Percentiles rank a stretch among this genome's conserved stretches.
phyloP scores from a whole-genome alignment of 805 yeast species.

The Ogataea sp. region DNA sequence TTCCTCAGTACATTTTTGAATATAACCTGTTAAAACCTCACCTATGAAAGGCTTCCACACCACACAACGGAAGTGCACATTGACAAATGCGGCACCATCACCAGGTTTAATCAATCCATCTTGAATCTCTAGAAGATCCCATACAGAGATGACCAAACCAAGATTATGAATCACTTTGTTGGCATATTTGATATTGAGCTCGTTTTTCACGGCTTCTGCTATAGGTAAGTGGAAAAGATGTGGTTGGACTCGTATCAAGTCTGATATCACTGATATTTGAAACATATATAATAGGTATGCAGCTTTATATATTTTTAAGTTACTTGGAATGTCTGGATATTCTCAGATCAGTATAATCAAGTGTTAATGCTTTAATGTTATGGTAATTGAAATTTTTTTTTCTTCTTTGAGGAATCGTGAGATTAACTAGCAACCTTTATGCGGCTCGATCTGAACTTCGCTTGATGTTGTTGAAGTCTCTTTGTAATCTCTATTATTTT shows the following conservation, averaged over 20 bases:
- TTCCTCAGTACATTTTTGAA: constrained; percentile 76
- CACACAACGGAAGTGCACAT: constrained; percentile 63
- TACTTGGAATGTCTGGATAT: no score
- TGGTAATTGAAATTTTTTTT: no score
- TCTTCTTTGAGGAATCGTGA: no score
- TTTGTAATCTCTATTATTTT: no score
- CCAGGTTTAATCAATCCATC: constrained; percentile 92
- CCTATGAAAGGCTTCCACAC: constrained; percentile 94
- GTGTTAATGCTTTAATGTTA: no score
- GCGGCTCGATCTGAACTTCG: no score
- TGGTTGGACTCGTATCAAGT: constrained; percentile 84
- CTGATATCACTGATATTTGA: constrained; percentile 71
- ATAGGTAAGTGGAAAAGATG: constrained; percentile 69
- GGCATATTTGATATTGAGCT: constrained; percentile 76
- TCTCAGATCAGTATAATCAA: no score
- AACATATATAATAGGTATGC: no score
- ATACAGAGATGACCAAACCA: constrained; percentile 78
- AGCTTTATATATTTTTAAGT: no score
- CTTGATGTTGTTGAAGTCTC: no score
- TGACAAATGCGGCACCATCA: constrained; percentile 82
- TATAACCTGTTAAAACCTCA: constrained; percentile 89
- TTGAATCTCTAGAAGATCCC: constrained; percentile 74
- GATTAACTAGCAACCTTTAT: no score
- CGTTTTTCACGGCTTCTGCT: constrained; percentile 65
- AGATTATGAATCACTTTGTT: constrained; percentile 77